Conservation (phyloP, 1,284 basidiomycete genomes). For the Tilletia caries region DNA sequence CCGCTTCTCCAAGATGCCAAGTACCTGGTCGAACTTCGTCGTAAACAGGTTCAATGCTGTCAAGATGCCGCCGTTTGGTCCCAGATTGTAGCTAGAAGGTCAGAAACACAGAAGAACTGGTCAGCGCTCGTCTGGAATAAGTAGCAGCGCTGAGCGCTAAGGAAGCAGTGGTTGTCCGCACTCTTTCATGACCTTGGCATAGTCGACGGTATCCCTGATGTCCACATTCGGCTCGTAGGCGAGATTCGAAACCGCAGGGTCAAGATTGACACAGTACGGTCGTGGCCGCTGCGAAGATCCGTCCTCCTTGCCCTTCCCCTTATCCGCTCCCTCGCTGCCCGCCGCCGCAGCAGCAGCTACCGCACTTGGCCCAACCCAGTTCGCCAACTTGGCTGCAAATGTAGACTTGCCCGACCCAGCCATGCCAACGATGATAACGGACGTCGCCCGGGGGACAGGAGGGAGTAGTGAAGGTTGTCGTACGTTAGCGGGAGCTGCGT, state of each 20-base stretch:
- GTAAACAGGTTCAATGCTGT: conserved; percentile 97
- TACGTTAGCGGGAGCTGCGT: background rate
- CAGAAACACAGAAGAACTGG: background rate
- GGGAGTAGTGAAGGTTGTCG: conserved; percentile 23
- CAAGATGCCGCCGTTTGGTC: conserved; percentile 95
- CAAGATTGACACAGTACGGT: conserved; percentile 94
- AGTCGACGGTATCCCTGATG: conserved; percentile 95
- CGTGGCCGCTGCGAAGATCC: background rate
- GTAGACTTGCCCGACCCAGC: conserved; percentile 95
- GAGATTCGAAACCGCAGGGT: conserved; percentile 85
- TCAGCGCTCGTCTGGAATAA: background rate
- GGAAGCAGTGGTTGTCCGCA: background rate
- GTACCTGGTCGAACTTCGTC: conserved; percentile 97
- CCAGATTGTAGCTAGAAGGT: conserved; percentile 75
- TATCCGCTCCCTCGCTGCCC: background rate
- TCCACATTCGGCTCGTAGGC: conserved; percentile 96
- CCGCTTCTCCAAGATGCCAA: conserved; percentile 85
- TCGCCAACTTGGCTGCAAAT: conserved; percentile 65
- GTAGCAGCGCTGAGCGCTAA: background rate
- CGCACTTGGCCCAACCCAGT: background rate
- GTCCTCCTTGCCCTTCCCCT: conserved; percentile 4
- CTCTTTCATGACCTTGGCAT: conserved; percentile 99
- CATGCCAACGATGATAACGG: conserved; percentile 66
- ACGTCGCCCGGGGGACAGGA: conserved; percentile 41
- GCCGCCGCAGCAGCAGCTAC: background rate